Evolutionary conservation across 257 asterid species (phyloP), one percentile per base, ranked within the genome.

Genomic region (Plectranthus barbatus): DNA sequence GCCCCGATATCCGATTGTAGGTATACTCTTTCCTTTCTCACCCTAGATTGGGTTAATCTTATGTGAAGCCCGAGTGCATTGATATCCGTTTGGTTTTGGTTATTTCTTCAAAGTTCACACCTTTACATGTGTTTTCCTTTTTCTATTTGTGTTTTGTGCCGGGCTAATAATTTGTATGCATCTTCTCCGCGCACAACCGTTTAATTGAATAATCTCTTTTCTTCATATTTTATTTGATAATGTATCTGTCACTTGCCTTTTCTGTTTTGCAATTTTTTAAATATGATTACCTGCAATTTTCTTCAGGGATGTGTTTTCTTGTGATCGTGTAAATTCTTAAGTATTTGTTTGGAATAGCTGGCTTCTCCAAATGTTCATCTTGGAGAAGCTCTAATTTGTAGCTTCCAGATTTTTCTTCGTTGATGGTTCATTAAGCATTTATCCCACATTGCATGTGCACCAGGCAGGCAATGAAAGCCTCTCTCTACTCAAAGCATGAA

Each of bases 1-100:
- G 97, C 59, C 99, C 98, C 41, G 99, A 92, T 80, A 86, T 85
- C 70, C 90, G 99, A 82, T 73, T 92, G 99, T 92, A 84, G 82
- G 93, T 82, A 72, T 60, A 66, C 80, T 64, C 21, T 59, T 50
- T 82, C 75, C 29, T 52, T 36, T 52, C 42, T 66, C 24, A 12
- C 67, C 79, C 72, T 67, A 66, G 49, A 73, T 37, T 19, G 13
- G 21, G 42, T 7, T 9, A 37, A 40, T 23, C 45, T 4, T 11
- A 4, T 33, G 13, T 66, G 9, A 36, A 10, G n/a, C n/a, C n/a
- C n/a, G n/a, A 15, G 5, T 18, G 54, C 46, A 26, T 14, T 12
- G 10, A 11, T 11, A 56, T 49, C 14, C 11, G 46, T 14, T 11
- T 39, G 12, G 7, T 26, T 26, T 19, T 19, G 49, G 46, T 26